Percentiles rank a stretch among this genome's conserved stretches.
Evolutionary conservation across 2,329 filamentous ascomycete genomes (phyloP).

Genomic region (Monosporascus sp.): DNA sequence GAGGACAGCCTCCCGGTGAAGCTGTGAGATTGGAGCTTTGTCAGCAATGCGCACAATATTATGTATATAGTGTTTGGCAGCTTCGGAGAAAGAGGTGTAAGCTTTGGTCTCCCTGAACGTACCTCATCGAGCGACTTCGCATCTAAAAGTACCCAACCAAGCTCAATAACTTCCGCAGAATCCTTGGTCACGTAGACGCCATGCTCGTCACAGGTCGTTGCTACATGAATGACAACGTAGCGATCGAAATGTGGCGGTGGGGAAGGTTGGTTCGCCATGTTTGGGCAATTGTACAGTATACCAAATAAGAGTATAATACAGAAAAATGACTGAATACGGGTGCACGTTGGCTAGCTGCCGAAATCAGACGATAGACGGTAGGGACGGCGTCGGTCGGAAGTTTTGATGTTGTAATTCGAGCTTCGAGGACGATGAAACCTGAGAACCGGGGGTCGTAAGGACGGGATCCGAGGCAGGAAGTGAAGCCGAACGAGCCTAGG

Average conservation of each 20-base stretch:
- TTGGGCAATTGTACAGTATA: constrained; percentile 14
- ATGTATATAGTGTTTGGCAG: too few species aligned
- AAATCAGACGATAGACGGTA: neutral
- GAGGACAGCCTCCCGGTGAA: constrained; percentile 91
- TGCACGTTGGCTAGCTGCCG: neutral
- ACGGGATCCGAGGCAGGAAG: neutral
- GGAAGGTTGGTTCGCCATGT: constrained; percentile 43
- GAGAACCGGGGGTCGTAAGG: neutral
- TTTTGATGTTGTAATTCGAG: neutral
- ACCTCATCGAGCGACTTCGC: constrained; percentile 91
- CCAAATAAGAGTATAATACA: constrained; percentile 13
- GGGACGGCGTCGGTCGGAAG: neutral
- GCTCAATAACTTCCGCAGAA: constrained; percentile 97
- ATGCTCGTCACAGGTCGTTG: constrained; percentile 98
- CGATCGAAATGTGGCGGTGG: constrained; percentile 76
- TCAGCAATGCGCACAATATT: constrained; percentile 1
- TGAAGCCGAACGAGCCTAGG: too few species aligned
- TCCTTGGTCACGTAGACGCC: constrained; percentile 99
- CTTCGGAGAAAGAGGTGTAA: neutral
- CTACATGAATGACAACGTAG: constrained; percentile 97
- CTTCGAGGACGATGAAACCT: neutral
- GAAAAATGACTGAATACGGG: neutral
- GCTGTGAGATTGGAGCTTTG: constrained; percentile 43
- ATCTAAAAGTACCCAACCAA: constrained; percentile 95
- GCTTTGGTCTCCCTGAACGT: constrained; percentile 29